A percentile compares a stretch with the other conserved stretches of the same genome.
Evolutionary conservation across 140 eudicot genomes (phyloP).

Genomic region (Senecio squalidus): DNA sequence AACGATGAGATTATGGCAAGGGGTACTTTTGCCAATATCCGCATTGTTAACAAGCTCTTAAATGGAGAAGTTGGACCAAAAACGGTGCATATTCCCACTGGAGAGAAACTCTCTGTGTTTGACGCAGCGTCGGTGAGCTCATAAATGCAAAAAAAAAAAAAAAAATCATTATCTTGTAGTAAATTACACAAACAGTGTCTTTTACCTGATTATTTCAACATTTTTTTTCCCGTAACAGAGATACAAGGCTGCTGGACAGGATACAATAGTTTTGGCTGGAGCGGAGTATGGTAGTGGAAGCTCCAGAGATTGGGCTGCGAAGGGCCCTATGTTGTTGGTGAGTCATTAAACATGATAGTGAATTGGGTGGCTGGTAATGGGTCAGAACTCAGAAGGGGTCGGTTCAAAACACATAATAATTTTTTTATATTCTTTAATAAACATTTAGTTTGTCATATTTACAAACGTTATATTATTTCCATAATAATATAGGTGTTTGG

Average conservation of each 20-base stretch:
- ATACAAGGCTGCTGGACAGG: constrained; percentile 87
- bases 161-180: neutral
- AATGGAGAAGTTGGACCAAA: constrained; percentile 61
- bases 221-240: constrained; percentile 41
- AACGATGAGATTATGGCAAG: constrained; percentile 55
- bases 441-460: too few species aligned
- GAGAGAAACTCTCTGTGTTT: constrained; percentile 52
- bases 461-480: too few species aligned
- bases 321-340: constrained; percentile 93
- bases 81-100: constrained; percentile 54
- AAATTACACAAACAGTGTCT: neutral
- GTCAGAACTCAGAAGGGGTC: neutral
- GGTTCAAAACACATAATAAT: too few species aligned
- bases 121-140: constrained; percentile 60
- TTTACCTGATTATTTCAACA: constrained; percentile 12
- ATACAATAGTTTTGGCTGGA: constrained; percentile 81
- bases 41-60: constrained; percentile 39
- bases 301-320: constrained; percentile 98
- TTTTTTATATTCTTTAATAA: too few species aligned
- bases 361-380: neutral
- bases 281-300: constrained; percentile 99
- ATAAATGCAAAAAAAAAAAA: too few species aligned
- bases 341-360: constrained; percentile 14
- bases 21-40: constrained; percentile 61
- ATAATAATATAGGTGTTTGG: too few species aligned